phyloP scores from a whole-genome alignment of 176 grass and related monocot species.

The Cenchrus americanus region DNA sequence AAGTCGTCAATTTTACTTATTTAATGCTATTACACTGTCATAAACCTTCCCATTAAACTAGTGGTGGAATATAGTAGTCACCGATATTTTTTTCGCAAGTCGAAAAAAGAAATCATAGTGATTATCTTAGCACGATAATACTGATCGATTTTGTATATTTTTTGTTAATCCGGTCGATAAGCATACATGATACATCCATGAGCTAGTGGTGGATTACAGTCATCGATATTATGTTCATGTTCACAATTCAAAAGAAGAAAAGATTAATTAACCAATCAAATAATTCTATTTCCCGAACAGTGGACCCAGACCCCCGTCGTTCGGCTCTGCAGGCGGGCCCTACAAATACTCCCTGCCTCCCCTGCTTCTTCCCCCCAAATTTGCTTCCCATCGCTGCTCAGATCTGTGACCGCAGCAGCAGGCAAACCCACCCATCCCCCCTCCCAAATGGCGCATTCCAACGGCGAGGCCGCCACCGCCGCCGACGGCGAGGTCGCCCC shows the following conservation, averaged over 20 bases:
- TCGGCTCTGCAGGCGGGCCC: conserved; percentile 21
- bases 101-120: no score
- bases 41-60: no score
- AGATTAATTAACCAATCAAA: neutral
- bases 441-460: conserved; percentile 45
- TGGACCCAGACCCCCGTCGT: neutral
- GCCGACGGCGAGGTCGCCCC: neutral
- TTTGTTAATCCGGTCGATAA: no score
- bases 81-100: no score
- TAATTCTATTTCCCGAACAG: neutral
- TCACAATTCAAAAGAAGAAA: neutral
- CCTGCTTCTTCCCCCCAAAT: conserved; percentile 4
- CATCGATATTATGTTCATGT: neutral
- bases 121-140: no score
- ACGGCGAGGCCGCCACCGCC: neutral
- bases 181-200: no score
- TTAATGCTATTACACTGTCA: no score
- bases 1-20: no score
- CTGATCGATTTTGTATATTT: no score
- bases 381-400: neutral
- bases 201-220: neutral
- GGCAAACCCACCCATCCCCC: neutral
- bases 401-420: conserved; percentile 44
- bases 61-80: neutral
- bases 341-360: conserved; percentile 41